These are phyloP conservation scores for Corylus americana DNA, from an alignment of 306 rosid species.

Conservation along the genomic window DNA sequence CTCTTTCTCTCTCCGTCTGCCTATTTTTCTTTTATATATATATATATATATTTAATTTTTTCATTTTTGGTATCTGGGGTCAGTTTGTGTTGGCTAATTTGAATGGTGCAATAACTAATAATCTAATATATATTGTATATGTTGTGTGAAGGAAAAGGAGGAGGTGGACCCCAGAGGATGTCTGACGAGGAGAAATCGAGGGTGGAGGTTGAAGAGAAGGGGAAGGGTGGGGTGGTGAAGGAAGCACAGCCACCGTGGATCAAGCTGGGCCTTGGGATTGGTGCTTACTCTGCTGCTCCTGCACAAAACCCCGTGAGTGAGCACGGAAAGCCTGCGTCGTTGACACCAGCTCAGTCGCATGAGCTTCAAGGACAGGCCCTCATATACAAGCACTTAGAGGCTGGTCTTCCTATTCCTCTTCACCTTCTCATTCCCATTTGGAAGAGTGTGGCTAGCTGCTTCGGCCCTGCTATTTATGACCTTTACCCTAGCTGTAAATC, in stretches of 20 bases:
- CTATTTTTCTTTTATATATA: no score
- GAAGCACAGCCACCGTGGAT: slow-evolving; percentile 31
- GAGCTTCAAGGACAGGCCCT: slow-evolving; percentile 65
- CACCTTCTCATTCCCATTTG: slow-evolving; percentile 49
- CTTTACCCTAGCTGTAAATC: slow-evolving; percentile 52
- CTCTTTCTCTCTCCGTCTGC: slow-evolving; percentile 1
- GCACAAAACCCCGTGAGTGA: slow-evolving; percentile 17
- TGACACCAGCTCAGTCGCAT: slow-evolving; percentile 55
- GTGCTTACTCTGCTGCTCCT: slow-evolving; percentile 26
- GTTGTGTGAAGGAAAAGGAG: slow-evolving; percentile 20
- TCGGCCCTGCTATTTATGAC: slow-evolving; percentile 28
- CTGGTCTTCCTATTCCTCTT: slow-evolving; percentile 53
- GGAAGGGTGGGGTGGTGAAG: slow-evolving; percentile 16
- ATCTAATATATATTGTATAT: background rate
- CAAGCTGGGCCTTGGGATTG: slow-evolving; percentile 44
- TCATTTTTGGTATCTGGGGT: background rate
- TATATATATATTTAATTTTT: background rate
- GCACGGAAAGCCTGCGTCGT: slow-evolving; percentile 23
- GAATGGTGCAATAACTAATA: background rate
- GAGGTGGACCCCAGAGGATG: slow-evolving; percentile 38
- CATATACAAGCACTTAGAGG: slow-evolving; percentile 53
- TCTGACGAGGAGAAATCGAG: slow-evolving; percentile 29
- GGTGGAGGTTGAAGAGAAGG: slow-evolving; percentile 31
- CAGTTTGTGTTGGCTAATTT: background rate
- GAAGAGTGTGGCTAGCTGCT: slow-evolving; percentile 32